Percentiles rank a stretch among this genome's conserved stretches.
Evolutionary conservation across 176 grass and related monocot species (phyloP).

Genomic region (Avena atlantica): DNA sequence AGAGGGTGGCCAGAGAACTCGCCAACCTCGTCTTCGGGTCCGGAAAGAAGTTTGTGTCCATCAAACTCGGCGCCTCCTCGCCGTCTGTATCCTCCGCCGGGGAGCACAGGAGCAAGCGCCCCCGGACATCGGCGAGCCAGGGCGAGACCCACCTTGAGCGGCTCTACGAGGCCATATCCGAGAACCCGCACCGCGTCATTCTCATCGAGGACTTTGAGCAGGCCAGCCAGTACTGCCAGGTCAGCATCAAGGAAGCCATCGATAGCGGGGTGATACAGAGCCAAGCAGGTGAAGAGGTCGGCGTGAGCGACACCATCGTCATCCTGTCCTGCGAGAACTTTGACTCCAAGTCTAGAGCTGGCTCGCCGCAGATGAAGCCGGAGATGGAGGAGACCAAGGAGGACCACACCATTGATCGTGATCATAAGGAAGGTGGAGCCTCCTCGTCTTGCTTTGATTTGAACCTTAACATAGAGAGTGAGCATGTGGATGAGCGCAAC

Average conservation of each 20-base stretch:
- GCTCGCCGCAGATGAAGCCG: constrained; percentile 52
- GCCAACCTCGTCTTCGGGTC: constrained; percentile 86
- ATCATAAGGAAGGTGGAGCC: constrained; percentile 24
- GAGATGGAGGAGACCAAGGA: constrained; percentile 39
- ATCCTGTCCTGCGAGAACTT: constrained; percentile 78
- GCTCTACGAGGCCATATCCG: constrained; percentile 58
- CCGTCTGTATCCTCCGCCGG: constrained; percentile 46
- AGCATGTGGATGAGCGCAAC: constrained; percentile 39
- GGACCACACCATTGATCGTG: constrained; percentile 27
- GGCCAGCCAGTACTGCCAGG: constrained; percentile 40
- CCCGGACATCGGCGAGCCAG: constrained; percentile 26
- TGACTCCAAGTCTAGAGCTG: constrained; percentile 53
- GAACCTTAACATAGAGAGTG: constrained; percentile 61
- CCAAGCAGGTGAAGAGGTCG: constrained; percentile 50
- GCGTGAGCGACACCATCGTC: constrained; percentile 73
- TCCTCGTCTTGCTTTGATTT: constrained; percentile 75
- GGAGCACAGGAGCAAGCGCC: constrained; percentile 63
- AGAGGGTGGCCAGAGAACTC: constrained; percentile 73
- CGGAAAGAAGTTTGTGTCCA: constrained; percentile 46
- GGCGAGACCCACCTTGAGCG: constrained; percentile 49
- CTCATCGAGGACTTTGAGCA: constrained; percentile 77
- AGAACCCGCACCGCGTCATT: constrained; percentile 73
- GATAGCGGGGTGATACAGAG: constrained; percentile 57
- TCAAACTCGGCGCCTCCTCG: constrained; percentile 40
- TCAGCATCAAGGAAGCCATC: constrained; percentile 74